phyloP scores from a whole-genome alignment of 202 grass and related monocot genomes.

The Saccharum hybrid region DNA sequence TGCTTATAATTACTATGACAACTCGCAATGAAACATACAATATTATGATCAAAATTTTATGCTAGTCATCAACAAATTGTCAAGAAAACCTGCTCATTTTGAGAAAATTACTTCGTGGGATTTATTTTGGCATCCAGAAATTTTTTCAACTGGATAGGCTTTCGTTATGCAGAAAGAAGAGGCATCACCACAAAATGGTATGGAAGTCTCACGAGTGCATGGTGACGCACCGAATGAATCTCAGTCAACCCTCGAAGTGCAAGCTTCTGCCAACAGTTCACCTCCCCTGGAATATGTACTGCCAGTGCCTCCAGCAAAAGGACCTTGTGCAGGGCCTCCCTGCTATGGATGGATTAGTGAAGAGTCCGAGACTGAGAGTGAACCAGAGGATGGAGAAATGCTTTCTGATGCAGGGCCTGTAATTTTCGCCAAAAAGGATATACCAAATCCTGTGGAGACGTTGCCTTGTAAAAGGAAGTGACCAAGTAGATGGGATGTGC shows the following conservation, averaged over 20 bases:
- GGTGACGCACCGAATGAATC: neutral
- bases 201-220: neutral
- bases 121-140: neutral
- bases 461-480: slow-evolving; percentile 20
- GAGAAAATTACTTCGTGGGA: neutral
- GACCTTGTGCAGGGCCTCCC: neutral
- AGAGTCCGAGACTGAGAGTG: slow-evolving; percentile 33
- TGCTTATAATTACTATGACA: neutral
- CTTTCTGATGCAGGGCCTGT: neutral
- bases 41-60: neutral
- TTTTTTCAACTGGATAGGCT: neutral
- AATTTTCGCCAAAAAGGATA: neutral
- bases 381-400: slow-evolving; percentile 7
- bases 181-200: slow-evolving; percentile 2
- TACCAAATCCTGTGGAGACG: neutral
- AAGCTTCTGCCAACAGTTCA: neutral
- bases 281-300: neutral
- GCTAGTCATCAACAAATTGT: too few species aligned
- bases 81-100: neutral
- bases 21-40: neutral
- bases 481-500: slow-evolving; percentile 35
- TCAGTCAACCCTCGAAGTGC: neutral
- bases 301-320: neutral
- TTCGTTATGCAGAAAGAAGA: slow-evolving; percentile 21
- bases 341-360: slow-evolving; percentile 42